Evolutionary conservation across 106 monocot species (phyloP), one percentile per base, ranked within the genome.

Genomic region (Ottelia alismoides): DNA sequence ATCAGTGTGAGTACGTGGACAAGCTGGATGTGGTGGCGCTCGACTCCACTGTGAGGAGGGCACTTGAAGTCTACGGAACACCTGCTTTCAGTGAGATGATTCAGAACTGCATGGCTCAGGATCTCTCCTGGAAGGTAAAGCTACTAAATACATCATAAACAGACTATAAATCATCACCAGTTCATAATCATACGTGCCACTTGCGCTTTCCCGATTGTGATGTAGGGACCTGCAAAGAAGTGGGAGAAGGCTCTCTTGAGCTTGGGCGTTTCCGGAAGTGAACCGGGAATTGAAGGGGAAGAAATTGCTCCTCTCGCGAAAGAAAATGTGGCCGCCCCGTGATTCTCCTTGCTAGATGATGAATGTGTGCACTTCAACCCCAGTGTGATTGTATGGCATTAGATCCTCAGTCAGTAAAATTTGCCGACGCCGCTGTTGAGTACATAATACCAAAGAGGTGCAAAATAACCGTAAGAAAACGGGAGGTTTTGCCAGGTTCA

Each of bases 71-170:
- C 53, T 71, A 78, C 14, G 78, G 81, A 5, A 84, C 94, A 16
- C 66, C 70, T 22, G 56, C 65, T 19, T 84, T 80, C 47, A 28
- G 3, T 3, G 56, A 73, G 68, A 88, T 96, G 81, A 64, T 96
- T 30, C 78, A 72, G 69, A 96, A 81, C 57, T 96, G 88, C 74
- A 88, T 96, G 94, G 78, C 65, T 57, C 74, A 70, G 58, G 94
- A 96, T 49, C 78, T 88, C 53, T 96, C 94, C 20, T 96, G 94
- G 94, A 85, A 96, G 84, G 87, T 88, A 25, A 53, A 53, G n/a
- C n/a, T n/a, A n/a, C n/a, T n/a, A n/a, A n/a, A n/a, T n/a, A n/a
- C n/a, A n/a, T n/a, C n/a, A n/a, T n/a, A n/a, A n/a, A n/a, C n/a
- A n/a, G n/a, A n/a, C n/a, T n/a, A n/a, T n/a, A n/a, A n/a, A n/a